phyloP scores from a whole-genome alignment of 192 early-diverging fungal genomes.

The Rhizophagus sp. region DNA sequence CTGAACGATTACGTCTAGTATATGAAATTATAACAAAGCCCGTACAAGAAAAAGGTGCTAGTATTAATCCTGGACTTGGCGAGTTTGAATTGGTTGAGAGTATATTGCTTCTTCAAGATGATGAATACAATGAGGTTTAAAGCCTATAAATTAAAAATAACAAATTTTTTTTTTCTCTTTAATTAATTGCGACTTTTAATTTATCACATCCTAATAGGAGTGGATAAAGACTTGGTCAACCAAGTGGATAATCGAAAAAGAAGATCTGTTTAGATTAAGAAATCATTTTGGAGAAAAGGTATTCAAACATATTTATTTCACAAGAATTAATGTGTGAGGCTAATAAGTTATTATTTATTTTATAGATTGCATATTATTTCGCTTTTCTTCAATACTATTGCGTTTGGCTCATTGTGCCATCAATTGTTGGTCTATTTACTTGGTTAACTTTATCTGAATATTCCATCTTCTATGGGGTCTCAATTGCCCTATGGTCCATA shows the following conservation, averaged over 20 bases:
- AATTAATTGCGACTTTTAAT: neutral
- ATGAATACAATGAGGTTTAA: constrained; percentile 68
- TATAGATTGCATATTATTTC: constrained; percentile 85
- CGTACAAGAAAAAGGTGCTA: constrained; percentile 60
- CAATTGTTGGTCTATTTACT: constrained; percentile 63
- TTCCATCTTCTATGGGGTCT: constrained; percentile 64
- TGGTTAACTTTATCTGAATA: constrained; percentile 56
- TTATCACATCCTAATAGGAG: constrained; percentile 34
- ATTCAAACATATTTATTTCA: neutral
- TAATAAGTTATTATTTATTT: constrained; percentile 5
- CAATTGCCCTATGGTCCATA: constrained; percentile 68
- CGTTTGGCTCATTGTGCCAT: constrained; percentile 68
- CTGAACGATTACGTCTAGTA: constrained; percentile 64
- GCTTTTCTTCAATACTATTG: constrained; percentile 92
- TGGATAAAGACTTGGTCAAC: constrained; percentile 84
- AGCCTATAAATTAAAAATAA: neutral
- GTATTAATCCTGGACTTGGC: constrained; percentile 51
- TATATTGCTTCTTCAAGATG: constrained; percentile 81
- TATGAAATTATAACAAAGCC: constrained; percentile 63
- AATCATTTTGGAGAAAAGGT: constrained; percentile 86
- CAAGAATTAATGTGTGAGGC: neutral
- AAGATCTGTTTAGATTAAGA: constrained; percentile 74
- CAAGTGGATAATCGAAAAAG: constrained; percentile 74
- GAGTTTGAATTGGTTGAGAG: constrained; percentile 58
- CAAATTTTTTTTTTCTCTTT: neutral